Base-by-base conservation (phyloP, 1,284 basidiomycete species). In the Cutaneotrichosporon sp. region DNA sequence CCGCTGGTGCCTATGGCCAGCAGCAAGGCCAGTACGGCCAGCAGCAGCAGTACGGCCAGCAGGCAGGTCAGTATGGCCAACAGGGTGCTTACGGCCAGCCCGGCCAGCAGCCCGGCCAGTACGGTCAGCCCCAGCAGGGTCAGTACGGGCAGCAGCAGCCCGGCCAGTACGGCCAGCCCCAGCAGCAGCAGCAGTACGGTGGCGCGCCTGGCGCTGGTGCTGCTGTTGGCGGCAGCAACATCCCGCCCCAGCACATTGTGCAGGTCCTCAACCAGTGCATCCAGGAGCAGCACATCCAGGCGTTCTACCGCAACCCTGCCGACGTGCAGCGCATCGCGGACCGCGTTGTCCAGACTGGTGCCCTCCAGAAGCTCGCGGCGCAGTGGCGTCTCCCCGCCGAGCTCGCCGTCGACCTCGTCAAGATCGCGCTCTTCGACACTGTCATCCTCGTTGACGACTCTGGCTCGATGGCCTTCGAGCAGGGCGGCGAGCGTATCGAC, bases 231-330 rank as follows among this genome's bases (percentile, higher is more conserved):
- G 29, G 71, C 27, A 55, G 55, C 33, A 27, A 25, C 25, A 45
- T 72, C 22, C 63, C 34, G 38, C 25, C 51, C 14, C 61, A 61
- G 58, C 69, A 69, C 58, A 62, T 79, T 7, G 65, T 73, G 22
- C 59, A 59, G 20, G 42, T 69, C 25, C 65, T 80, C 18, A 67
- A 74, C 61, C 71, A 76, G 38, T 79, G 77, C 67, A 79, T 81
- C 34, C 70, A 74, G 62, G 81, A 82, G 72, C 81, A 83, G 78
- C 72, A 72, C 43, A 68, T 82, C 51, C 68, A 72, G 52, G 75
- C 79, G 1, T 83, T 83, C 73, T 82, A 81, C 72, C 81, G 78
- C 63, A 80, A 79, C 20, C 81, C 75, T 1, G 77, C 77, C 1
- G 68, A 70, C 10, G 68, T 81, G 46, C 76, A 80, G 58, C 72